Evolutionary conservation across 2,329 filamentous ascomycete species (phyloP), one percentile per base, ranked within the genome.

Genomic region (Trichoderma arundinaceum): DNA sequence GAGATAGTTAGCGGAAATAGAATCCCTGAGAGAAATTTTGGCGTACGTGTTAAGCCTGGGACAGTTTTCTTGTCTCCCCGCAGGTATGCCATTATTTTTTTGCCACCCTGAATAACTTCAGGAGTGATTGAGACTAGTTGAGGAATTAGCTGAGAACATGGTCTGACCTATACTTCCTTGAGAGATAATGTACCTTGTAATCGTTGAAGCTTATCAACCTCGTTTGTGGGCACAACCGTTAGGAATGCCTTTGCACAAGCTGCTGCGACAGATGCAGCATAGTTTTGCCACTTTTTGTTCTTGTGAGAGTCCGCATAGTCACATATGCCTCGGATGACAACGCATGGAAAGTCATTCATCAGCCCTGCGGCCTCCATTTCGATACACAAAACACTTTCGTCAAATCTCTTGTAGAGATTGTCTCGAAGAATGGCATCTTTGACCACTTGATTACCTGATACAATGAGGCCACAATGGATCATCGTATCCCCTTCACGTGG

Each of bases 291-390:
- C 3, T 44, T 35, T 9, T 80, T 74, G 28, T 74, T 74, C 59
- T 80, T 80, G 61, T 80, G 77, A 0, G 72, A 75, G 64, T 81
- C 79, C 3, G 76, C 72, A 53, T 80, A 81, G 53, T 80, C 76
- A 22, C 74, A 81, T 0, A 81, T 78, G 0, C 77, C 78, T 17
- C 77, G 73, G n/a, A 81, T 76, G 0, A 77, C 71, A 0, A 81
- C 63, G 38, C 75, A 80, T 0, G 75, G 74, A 1, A 77, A 70
- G 0, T 71, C 53, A 15, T 71, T 69, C 69, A 72, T 70, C 0
- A 75, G 9, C 0, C 76, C 75, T 0, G 75, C 74, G 1, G 72
- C 72, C n/a, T 76, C 74, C 74, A 73, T 77, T 22, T 77, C 72
- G 8, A 76, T 69, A 2, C 74, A 76, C 0, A 73, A 57, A 0